Evolutionary conservation across 352 stramenopile genomes (phyloP).

Genomic region (Globisporangium orthogonon): DNA sequence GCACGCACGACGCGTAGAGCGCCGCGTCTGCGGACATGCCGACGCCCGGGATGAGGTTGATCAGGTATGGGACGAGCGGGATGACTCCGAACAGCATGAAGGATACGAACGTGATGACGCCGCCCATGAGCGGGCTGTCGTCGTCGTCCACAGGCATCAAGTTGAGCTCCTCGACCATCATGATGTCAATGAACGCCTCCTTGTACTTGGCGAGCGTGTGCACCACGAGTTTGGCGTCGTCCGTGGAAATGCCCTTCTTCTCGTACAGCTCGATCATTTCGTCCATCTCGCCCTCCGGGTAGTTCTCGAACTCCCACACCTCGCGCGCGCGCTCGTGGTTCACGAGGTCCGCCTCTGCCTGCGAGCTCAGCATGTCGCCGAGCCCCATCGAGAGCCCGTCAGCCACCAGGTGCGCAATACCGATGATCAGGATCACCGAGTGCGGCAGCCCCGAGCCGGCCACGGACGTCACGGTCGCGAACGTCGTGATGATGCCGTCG

Average conservation of each 20-base stretch:
- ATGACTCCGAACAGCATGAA: constrained; percentile 91
- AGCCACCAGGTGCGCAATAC: constrained; percentile 92
- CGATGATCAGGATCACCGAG: constrained; percentile 93
- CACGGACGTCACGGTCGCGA: constrained; percentile 93
- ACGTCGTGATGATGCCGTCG: constrained; percentile 96
- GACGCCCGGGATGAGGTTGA: constrained; percentile 75
- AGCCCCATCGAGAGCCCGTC: constrained; percentile 95
- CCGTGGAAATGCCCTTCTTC: constrained; percentile 83
- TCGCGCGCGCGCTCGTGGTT: constrained; percentile 90
- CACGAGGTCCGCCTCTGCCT: constrained; percentile 91
- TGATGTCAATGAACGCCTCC: constrained; percentile 96
- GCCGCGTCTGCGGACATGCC: constrained; percentile 48
- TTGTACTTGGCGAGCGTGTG: constrained; percentile 95
- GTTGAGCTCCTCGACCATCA: constrained; percentile 96
- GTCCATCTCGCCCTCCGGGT: constrained; percentile 92
- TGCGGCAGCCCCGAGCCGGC: constrained; percentile 86
- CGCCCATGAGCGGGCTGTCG: constrained; percentile 79
- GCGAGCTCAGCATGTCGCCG: constrained; percentile 92
- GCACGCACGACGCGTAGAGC: constrained; percentile 90
- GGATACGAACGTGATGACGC: constrained; percentile 86
- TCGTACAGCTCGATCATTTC: constrained; percentile 97
- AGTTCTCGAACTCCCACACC: constrained; percentile 95
- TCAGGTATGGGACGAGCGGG: constrained; percentile 91
- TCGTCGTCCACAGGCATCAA: constrained; percentile 92
- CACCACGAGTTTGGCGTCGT: constrained; percentile 90